Evolutionary conservation across 2,329 filamentous ascomycete genomes (phyloP).

Genomic region (Aspergillus unguis): DNA sequence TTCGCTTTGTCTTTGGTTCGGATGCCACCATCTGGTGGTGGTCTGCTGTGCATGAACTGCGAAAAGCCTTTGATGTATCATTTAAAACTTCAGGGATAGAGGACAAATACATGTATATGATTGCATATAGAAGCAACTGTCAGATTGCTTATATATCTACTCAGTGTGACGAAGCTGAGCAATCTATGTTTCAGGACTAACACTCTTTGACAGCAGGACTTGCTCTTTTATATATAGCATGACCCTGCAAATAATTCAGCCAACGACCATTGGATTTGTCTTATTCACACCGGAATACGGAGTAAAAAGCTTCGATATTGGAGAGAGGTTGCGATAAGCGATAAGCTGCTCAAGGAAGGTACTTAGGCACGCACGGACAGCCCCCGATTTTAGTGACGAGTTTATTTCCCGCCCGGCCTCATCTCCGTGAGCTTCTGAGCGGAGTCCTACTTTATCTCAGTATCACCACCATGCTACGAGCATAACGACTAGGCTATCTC

Average conservation of each 20-base stretch:
- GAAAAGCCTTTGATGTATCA: slow-evolving; percentile 1
- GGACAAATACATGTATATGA: background rate
- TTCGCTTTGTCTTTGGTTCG: background rate
- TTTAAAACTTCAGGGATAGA: slow-evolving; percentile 1
- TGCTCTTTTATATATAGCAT: too few relatives aligned
- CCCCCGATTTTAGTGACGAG: background rate
- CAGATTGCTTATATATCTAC: background rate
- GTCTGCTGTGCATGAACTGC: background rate
- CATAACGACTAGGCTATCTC: slow-evolving; percentile 28
- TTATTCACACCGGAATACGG: background rate
- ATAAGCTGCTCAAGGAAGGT: slow-evolving; percentile 2
- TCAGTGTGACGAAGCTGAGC: too few relatives aligned
- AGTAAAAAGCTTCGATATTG: background rate
- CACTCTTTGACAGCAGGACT: too few relatives aligned
- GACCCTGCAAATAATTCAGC: background rate
- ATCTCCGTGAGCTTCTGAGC: background rate
- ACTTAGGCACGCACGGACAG: slow-evolving; percentile 6
- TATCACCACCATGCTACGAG: slow-evolving; percentile 26
- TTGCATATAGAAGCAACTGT: background rate
- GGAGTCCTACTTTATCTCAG: background rate
- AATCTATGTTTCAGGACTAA: too few relatives aligned
- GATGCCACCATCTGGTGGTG: background rate
- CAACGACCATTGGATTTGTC: background rate
- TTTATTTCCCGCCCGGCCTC: background rate
- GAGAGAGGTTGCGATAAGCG: background rate